These are phyloP conservation scores for Hyphopichia burtonii DNA, from an alignment of 1,139 yeast genomes.

Conservation along the genomic window DNA sequence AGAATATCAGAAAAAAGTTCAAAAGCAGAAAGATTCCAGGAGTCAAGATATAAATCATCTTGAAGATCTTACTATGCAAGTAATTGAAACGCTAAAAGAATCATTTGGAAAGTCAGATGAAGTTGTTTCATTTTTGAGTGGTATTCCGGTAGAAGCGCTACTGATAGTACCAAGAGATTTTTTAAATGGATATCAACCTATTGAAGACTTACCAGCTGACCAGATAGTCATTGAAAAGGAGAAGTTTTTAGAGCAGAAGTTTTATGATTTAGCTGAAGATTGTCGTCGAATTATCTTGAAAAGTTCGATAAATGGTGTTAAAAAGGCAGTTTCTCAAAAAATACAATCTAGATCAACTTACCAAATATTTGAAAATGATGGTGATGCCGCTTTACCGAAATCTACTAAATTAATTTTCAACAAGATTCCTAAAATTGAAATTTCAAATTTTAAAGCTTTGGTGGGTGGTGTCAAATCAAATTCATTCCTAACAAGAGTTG, in stretches of 20 bases:
- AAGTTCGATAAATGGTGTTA: conserved; percentile 41
- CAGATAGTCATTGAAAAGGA: conserved; percentile 6
- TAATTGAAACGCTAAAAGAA: not conserved
- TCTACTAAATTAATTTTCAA: conserved; percentile 34
- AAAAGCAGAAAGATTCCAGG: conserved; percentile 1
- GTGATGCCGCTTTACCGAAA: conserved; percentile 31
- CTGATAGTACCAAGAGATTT: conserved; percentile 9
- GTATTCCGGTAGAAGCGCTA: conserved; percentile 14
- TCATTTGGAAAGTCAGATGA: conserved; percentile 18
- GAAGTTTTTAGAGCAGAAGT: conserved; percentile 30
- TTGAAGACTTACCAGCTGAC: conserved; percentile 5
- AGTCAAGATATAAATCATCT: not conserved
- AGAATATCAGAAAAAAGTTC: conserved; percentile 32
- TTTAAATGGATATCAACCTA: conserved; percentile 7
- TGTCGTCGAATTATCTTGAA: conserved; percentile 53
- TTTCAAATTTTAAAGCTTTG: conserved; percentile 13
- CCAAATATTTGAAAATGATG: conserved; percentile 27
- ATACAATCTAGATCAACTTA: conserved; percentile 25
- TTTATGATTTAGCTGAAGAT: conserved; percentile 63
- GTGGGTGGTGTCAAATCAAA: conserved; percentile 22
- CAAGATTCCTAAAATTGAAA: conserved; percentile 26
- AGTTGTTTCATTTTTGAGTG: conserved; percentile 23
- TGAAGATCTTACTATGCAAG: not conserved
- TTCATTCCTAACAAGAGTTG: conserved; percentile 18
- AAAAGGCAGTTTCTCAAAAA: conserved; percentile 21